These are phyloP conservation scores for Trametes punicea DNA, from an alignment of 768 basidiomycete species.

Conservation along the genomic window DNA sequence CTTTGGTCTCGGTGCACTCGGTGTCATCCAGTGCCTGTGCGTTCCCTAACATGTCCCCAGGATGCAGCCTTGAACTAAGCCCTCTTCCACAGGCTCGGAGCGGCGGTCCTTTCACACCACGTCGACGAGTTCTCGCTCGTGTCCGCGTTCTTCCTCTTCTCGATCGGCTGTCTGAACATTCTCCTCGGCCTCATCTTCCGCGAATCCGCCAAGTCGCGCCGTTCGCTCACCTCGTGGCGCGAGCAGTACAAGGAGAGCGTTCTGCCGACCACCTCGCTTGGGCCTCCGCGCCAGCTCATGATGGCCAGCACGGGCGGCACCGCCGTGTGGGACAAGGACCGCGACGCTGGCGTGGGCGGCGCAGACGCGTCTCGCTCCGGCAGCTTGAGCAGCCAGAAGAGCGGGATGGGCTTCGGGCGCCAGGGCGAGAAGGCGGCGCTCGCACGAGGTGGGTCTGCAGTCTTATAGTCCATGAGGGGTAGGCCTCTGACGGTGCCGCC, in stretches of 20 bases:
- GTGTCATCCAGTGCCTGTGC: constrained; percentile 76
- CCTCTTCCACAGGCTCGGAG: constrained; percentile 44
- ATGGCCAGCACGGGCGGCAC: constrained; percentile 17
- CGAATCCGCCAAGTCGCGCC: constrained; percentile 58
- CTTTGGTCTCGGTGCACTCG: constrained; percentile 85
- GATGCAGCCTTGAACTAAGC: background rate
- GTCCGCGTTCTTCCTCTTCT: constrained; percentile 88
- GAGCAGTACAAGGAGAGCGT: constrained; percentile 50
- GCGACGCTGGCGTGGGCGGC: too few species aligned
- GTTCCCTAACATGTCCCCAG: constrained; percentile 8
- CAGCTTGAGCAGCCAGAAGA: constrained; percentile 20
- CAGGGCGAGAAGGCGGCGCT: constrained; percentile 79
- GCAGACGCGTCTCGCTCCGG: constrained; percentile 21
- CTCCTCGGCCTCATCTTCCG: constrained; percentile 71
- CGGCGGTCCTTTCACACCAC: constrained; percentile 52
- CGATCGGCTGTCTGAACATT: constrained; percentile 84
- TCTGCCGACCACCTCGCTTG: constrained; percentile 43
- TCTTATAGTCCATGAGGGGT: constrained; percentile 1
- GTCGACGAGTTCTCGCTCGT: constrained; percentile 89
- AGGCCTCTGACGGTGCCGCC: background rate
- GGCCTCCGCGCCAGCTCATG: constrained; percentile 16
- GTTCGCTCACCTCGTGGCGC: constrained; percentile 71
- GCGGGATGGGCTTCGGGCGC: constrained; percentile 72
- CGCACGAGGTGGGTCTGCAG: constrained; percentile 46
- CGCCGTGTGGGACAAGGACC: constrained; percentile 29